Evolutionary conservation across 2,329 filamentous ascomycete species (phyloP).

Genomic region (Camptophora hylomeconis): DNA sequence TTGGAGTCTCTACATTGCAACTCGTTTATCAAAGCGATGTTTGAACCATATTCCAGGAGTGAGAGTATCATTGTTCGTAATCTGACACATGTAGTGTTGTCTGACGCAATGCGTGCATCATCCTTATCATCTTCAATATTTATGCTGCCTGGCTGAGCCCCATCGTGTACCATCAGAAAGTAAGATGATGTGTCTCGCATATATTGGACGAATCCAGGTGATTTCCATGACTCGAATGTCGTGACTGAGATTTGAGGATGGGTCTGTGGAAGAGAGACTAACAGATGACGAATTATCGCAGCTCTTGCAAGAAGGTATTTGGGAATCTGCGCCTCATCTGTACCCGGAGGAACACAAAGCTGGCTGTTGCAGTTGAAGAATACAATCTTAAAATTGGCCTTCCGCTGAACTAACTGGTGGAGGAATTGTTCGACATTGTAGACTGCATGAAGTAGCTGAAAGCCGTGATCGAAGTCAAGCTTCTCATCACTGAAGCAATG

Average conservation of each 20-base stretch:
- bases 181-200: conserved; percentile 42
- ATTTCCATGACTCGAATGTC: conserved; percentile 35
- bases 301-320: conserved; percentile 52
- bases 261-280: conserved; percentile 26
- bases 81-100: conserved; percentile 16
- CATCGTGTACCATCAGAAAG: conserved; percentile 59
- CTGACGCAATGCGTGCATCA: conserved; percentile 5
- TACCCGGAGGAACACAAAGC: conserved; percentile 41
- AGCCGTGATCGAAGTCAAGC: conserved; percentile 51
- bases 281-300: conserved; percentile 52
- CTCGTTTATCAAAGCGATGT: conserved; percentile 50
- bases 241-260: conserved; percentile 32
- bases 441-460: conserved; percentile 58
- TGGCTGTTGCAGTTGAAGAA: conserved; percentile 47
- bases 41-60: conserved; percentile 44
- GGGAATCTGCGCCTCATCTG: conserved; percentile 20
- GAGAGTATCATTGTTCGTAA: conserved; percentile 40
- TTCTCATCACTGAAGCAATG: conserved; percentile 48
- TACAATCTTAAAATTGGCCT: conserved; percentile 57
- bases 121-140: conserved; percentile 13
- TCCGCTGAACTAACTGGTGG: conserved; percentile 43
- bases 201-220: conserved; percentile 42
- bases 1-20: conserved; percentile 53
- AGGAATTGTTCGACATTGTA: conserved; percentile 58
- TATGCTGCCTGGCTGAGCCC: conserved; percentile 20